Conservation (phyloP, 257 asterid genomes). For the Solanum dulcamara region DNA sequence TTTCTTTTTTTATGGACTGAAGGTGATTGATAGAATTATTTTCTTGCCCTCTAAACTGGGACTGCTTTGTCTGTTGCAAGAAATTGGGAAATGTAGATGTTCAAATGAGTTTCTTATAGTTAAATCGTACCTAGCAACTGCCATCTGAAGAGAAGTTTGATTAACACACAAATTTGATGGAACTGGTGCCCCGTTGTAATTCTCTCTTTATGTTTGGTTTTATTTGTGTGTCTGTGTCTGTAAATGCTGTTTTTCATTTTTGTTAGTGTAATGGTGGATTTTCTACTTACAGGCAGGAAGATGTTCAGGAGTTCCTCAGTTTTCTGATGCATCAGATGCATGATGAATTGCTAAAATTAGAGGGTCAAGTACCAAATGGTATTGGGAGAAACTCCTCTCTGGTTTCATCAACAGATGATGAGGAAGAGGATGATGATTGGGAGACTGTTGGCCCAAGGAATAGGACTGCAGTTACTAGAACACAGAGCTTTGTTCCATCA, state of each 20-base stretch:
- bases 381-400: slow-evolving; percentile 38
- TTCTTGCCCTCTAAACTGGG: background rate
- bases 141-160: background rate
- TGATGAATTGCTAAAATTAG: slow-evolving; percentile 76
- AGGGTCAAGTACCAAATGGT: slow-evolving; percentile 43
- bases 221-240: background rate
- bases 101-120: background rate
- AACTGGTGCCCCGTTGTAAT: background rate
- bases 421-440: slow-evolving; percentile 49
- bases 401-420: slow-evolving; percentile 53
- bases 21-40: background rate
- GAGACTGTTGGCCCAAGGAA: slow-evolving; percentile 69
- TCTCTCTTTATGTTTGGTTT: background rate
- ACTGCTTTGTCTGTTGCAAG: background rate
- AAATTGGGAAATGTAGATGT: background rate
- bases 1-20: background rate
- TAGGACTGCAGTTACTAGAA: slow-evolving; percentile 63
- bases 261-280: background rate
- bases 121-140: background rate
- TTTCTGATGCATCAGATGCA: slow-evolving; percentile 90
- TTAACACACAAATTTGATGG: background rate
- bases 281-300: slow-evolving; percentile 63
- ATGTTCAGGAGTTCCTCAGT: slow-evolving; percentile 86
- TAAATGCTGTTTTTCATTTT: background rate
- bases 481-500: slow-evolving; percentile 71